phyloP scores from a whole-genome alignment of 2,329 filamentous ascomycete genomes.

The Scedosporium dehoogii region DNA sequence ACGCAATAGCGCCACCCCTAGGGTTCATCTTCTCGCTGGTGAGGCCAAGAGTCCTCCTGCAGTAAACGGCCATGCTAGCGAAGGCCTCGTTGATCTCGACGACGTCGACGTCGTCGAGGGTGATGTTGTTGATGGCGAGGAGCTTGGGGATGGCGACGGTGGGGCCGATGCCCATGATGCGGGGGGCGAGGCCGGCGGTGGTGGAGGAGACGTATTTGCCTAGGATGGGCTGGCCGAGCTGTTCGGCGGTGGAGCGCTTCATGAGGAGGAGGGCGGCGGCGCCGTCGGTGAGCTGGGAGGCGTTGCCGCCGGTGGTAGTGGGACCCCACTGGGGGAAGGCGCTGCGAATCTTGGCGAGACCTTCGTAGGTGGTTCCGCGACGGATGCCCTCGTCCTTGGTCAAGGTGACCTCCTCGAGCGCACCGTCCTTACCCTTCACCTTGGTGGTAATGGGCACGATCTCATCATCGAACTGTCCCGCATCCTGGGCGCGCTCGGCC shows the following conservation, averaged over 20 bases:
- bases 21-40: conserved; percentile 72
- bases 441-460: conserved; percentile 79
- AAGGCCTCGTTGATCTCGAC: conserved; percentile 97
- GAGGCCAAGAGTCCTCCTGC: conserved; percentile 60
- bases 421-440: conserved; percentile 74
- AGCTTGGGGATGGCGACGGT: conserved; percentile 72
- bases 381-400: conserved; percentile 85
- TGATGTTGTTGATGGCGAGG: conserved; percentile 66
- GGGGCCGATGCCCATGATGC: conserved; percentile 94
- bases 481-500: conserved; percentile 83
- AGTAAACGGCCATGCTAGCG: conserved; percentile 96
- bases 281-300: conserved; percentile 90
- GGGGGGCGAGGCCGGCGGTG: conserved; percentile 77
- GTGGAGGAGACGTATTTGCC: conserved; percentile 93
- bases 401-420: conserved; percentile 67
- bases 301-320: conserved; percentile 83
- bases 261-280: conserved; percentile 84
- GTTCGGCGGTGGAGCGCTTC: conserved; percentile 83
- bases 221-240: conserved; percentile 81
- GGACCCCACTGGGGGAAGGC: conserved; percentile 88
- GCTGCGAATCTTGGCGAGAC: conserved; percentile 71
- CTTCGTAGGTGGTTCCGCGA: conserved; percentile 78
- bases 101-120: conserved; percentile 74
- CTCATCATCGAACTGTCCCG: conserved; percentile 86
- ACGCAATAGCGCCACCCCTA: conserved; percentile 70